Evolutionary conservation across 441 rosid genomes (phyloP), one percentile per base, ranked within the genome.

Genomic region (Mallotus japonicus): DNA sequence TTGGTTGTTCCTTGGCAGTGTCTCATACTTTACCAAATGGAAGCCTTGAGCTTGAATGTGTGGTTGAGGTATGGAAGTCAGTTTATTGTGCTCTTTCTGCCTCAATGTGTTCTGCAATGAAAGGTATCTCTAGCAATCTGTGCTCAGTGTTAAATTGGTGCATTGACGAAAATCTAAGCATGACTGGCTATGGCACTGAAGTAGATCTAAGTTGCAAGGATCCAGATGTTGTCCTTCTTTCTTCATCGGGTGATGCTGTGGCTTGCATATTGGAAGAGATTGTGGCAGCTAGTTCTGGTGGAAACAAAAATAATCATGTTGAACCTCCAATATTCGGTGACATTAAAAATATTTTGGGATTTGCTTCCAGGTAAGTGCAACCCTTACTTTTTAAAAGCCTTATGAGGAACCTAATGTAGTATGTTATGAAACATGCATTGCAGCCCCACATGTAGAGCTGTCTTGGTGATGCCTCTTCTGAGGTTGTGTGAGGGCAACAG

Each of bases 61-160:
- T 75, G 50, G 65, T 70, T 75, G 83, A 83, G 63, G 78, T 72
- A 42, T 88, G 92, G 92, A 81, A 73, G 64, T 80, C 84, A 34
- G 75, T 87, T 59, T 84, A 77, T 82, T 69, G 69, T 70, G 76
- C 80, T 19, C 75, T 87, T 73, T 69, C 71, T 80, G 65, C 53
- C 73, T 78, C 72, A 37, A 69, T 37, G 54, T 50, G 32, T 69
- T 74, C 53, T 37, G 42, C 75, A 51, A 75, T 55, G 68, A 73
- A 55, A 66, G 72, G 75, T 67, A 78, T 85, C 22, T 62, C 72
- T 19, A 79, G 69, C 65, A 62, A 69, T 54, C 55, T 87, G 50
- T 84, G 85, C 75, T 70, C 73, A 47, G 71, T 70, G 49, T 69
- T 87, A 71, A 80, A 70, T 72, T 61, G 62, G 56, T 82, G 75